These are phyloP conservation scores for Penicillium brasilianum DNA, from an alignment of 2,329 filamentous ascomycete genomes.

Conservation along the genomic window DNA sequence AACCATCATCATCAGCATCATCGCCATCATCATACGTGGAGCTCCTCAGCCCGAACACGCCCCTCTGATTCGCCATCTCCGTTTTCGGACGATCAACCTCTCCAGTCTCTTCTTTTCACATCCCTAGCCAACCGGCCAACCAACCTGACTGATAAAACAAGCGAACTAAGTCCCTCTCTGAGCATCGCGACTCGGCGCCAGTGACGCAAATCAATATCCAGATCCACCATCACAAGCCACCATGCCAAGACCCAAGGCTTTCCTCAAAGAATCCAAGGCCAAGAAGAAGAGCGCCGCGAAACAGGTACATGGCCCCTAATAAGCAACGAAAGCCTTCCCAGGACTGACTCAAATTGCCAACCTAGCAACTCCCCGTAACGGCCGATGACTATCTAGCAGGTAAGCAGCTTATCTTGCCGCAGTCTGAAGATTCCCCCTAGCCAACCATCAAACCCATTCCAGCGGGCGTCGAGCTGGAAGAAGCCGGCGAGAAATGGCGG, in stretches of 20 bases:
- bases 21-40: not conserved
- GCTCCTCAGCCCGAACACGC: not conserved
- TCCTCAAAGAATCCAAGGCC: slow-evolving; percentile 49
- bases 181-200: not conserved
- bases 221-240: not conserved
- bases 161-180: not conserved
- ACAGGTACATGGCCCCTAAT: slow-evolving; percentile 36
- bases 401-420: slow-evolving; percentile 33
- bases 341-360: too few species aligned
- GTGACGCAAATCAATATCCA: not conserved
- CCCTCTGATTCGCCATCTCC: not conserved
- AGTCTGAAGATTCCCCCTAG: too few species aligned
- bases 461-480: slow-evolving; percentile 71
- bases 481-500: slow-evolving; percentile 75
- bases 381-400: slow-evolving; percentile 71
- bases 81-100: not conserved
- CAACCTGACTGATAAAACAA: not conserved
- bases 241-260: slow-evolving; percentile 48
- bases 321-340: too few species aligned
- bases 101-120: not conserved
- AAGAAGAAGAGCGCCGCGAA: slow-evolving; percentile 48
- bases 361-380: slow-evolving; percentile 58
- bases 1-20: not conserved
- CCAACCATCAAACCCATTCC: slow-evolving; percentile 8
- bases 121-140: not conserved